Base-by-base conservation (phyloP, 2,329 filamentous ascomycete genomes). In the Lasiodiplodia citricola region DNA sequence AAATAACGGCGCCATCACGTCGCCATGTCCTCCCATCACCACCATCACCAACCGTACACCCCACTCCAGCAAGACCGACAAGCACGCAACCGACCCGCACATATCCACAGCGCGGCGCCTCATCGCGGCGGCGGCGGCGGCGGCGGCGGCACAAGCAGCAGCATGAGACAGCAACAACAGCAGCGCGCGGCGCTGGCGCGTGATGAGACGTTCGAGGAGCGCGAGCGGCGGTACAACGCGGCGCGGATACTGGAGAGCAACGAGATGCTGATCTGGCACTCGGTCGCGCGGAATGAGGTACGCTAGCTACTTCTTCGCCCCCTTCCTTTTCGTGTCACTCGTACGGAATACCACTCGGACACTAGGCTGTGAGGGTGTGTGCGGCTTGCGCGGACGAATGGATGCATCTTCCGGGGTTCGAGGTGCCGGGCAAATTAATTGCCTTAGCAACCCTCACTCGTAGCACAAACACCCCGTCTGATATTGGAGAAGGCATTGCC, bases 211-310 rank as follows among this genome's bases (percentile, higher is more conserved):
- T 79, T 74, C 66, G 76, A 78, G 44, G 51, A 68, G 41, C 72
- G 75, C 4, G 73, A 79, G 68, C 52, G 60, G 11, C 70, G 79
- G 2, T 70, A 76, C 23, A 71, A 76, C 51, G 80, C 80, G 0
- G 77, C 74, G 0, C 62, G 70, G 18, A 76, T 80, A 41, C 68
- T 81, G 1, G 76, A 77, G 52, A 79, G 73, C 57, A 71, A 71
- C 11, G 80, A 82, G 70, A 70, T 80, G 76, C 62, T 81, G 44
- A 74, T 80, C 13, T 80, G 79, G 78, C 75, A 74, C 55, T 71
- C 74, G 38, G 70, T 67, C 8, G 73, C 69, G 31, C 58, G 77
- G 60, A 74, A 79, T 37, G 79, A 81, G 77, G 79, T 80, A 68
- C 14, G 71, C 44, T 11, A 65, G 5, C 51, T 41, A 35, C 28